These are phyloP conservation scores for Hydnomerulius pinastri DNA, from an alignment of 768 basidiomycete species.

Conservation along the genomic window DNA sequence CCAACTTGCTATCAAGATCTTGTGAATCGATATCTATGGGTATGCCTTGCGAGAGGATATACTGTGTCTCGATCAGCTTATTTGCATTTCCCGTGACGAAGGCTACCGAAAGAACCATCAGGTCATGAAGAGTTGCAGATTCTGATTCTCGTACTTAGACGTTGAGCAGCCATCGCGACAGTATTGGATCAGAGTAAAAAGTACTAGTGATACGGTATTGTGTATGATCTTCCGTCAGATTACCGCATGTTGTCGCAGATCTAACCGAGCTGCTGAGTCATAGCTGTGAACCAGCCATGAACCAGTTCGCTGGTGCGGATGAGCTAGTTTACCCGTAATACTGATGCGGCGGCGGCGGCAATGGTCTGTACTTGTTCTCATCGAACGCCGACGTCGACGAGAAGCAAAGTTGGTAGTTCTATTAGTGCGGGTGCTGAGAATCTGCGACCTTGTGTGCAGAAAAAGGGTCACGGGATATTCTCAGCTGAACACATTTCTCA, in stretches of 20 bases:
- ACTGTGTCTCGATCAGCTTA: conserved; percentile 86
- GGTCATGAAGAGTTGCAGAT: background rate
- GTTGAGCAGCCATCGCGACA: conserved; percentile 20
- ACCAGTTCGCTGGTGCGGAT: conserved; percentile 2
- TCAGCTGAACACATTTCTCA: background rate
- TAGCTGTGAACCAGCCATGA: background rate
- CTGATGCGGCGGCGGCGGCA: background rate
- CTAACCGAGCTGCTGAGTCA: conserved; percentile 1
- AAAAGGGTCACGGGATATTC: conserved; percentile 4
- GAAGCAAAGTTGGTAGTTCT: too few species aligned
- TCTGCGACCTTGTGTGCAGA: background rate
- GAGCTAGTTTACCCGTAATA: background rate
- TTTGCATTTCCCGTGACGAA: conserved; percentile 96
- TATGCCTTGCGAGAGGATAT: conserved; percentile 68
- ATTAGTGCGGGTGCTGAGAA: too few species aligned
- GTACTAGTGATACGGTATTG: too few species aligned
- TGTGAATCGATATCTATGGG: conserved; percentile 77
- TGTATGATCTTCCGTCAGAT: too few species aligned
- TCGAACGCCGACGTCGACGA: conserved; percentile 19
- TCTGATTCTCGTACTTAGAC: conserved; percentile 23
- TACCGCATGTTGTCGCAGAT: too few species aligned
- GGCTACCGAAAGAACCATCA: conserved; percentile 48
- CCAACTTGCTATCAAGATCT: conserved; percentile 73
- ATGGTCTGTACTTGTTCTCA: conserved; percentile 2
- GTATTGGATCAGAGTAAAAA: background rate